phyloP scores from a whole-genome alignment of 306 rosid species.

The Potentilla sterilis region DNA sequence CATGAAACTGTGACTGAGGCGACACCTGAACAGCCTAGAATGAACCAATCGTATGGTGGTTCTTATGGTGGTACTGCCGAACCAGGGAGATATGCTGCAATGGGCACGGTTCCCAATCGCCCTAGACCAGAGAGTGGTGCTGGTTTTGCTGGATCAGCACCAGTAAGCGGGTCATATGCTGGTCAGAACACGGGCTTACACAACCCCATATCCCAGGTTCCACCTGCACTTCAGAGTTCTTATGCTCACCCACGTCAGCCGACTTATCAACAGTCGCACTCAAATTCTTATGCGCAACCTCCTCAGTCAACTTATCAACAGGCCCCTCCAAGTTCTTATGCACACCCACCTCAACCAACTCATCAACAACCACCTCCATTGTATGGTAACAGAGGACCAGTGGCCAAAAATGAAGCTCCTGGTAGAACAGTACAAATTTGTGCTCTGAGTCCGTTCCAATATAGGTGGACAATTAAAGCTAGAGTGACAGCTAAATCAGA shows the following conservation, averaged over 20 bases:
- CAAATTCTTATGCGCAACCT: slow-evolving; percentile 39
- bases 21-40: slow-evolving; percentile 32
- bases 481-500: slow-evolving; percentile 86
- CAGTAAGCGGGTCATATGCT: slow-evolving; percentile 45
- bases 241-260: neutral
- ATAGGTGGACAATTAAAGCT: slow-evolving; percentile 81
- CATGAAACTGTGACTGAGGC: slow-evolving; percentile 36
- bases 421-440: slow-evolving; percentile 72
- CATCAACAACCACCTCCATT: slow-evolving; percentile 64
- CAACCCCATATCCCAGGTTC: slow-evolving; percentile 42
- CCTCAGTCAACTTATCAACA: slow-evolving; percentile 62
- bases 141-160: slow-evolving; percentile 35
- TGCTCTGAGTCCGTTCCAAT: slow-evolving; percentile 74
- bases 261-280: slow-evolving; percentile 28
- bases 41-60: slow-evolving; percentile 38
- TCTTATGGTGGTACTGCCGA: slow-evolving; percentile 26
- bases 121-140: slow-evolving; percentile 32
- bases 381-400: slow-evolving; percentile 66
- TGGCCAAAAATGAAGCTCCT: slow-evolving; percentile 71
- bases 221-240: slow-evolving; percentile 42
- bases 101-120: slow-evolving; percentile 32
- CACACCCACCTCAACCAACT: slow-evolving; percentile 48
- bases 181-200: slow-evolving; percentile 49
- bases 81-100: slow-evolving; percentile 39
- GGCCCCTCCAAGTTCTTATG: slow-evolving; percentile 45